Evolutionary conservation across 768 basidiomycete species (phyloP).

Genomic region (Strobilomyces confusus): DNA sequence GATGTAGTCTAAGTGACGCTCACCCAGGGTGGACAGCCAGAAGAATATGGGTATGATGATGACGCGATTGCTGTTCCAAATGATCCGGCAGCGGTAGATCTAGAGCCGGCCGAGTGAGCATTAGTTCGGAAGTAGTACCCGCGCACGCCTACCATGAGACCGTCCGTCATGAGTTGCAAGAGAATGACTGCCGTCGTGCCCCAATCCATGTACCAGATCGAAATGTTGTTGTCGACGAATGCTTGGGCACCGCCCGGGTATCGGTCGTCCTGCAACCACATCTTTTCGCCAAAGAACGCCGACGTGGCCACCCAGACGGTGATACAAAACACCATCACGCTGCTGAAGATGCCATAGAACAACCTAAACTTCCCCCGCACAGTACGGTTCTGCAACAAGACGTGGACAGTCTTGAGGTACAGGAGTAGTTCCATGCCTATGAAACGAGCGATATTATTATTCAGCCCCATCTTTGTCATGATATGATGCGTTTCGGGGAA

Average conservation of each 20-base stretch:
- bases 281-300: neutral
- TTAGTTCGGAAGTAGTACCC: too few relatives aligned
- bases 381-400: neutral
- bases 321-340: neutral
- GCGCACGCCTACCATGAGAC: neutral
- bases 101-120: neutral
- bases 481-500: neutral
- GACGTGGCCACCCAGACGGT: neutral
- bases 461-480: neutral
- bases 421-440: neutral
- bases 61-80: neutral
- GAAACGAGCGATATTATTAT: neutral
- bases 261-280: constrained; percentile 34
- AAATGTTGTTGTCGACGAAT: constrained; percentile 27
- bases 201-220: constrained; percentile 18
- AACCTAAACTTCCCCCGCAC: neutral
- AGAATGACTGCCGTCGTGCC: neutral
- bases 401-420: neutral
- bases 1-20: neutral
- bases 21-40: neutral
- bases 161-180: neutral
- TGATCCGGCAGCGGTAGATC: neutral
- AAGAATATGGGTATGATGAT: neutral
- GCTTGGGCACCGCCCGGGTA: constrained; percentile 34
- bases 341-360: neutral